phyloP scores from a whole-genome alignment of 495 filamentous ascomycete species.

The Aspergillus conjunctus region DNA sequence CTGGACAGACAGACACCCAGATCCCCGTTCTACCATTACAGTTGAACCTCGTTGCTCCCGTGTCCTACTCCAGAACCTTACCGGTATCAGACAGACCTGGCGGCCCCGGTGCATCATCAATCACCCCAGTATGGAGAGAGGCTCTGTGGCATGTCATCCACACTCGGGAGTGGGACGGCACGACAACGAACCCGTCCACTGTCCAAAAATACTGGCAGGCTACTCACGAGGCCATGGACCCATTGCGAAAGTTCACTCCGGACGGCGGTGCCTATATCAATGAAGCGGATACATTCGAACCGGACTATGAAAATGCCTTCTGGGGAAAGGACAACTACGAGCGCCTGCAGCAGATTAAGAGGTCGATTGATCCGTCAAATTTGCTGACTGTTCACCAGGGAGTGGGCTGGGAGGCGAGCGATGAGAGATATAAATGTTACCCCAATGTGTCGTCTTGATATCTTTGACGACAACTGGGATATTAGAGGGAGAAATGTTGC shows the following conservation, averaged over 20 bases:
- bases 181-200: conserved; percentile 37
- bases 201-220: conserved; percentile 37
- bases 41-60: conserved; percentile 36
- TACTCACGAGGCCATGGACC: conserved; percentile 37
- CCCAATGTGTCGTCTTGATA: not conserved
- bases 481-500: not conserved
- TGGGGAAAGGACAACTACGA: conserved; percentile 50
- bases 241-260: conserved; percentile 35
- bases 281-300: conserved; percentile 49
- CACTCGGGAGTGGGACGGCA: conserved; percentile 37
- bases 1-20: not conserved
- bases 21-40: conserved; percentile 23
- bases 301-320: conserved; percentile 48
- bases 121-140: conserved; percentile 45
- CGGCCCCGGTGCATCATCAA: conserved; percentile 19
- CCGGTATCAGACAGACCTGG: conserved; percentile 38
- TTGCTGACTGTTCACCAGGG: conserved; percentile 35
- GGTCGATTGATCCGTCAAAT: conserved; percentile 47
- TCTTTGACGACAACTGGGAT: not conserved
- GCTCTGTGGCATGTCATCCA: conserved; percentile 43
- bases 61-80: conserved; percentile 31
- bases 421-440: conserved; percentile 13
- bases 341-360: conserved; percentile 43
- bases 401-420: conserved; percentile 9
- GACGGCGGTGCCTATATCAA: conserved; percentile 50